Conservation (phyloP, 352 stramenopile species). For the Globisporangium mamillatum region DNA sequence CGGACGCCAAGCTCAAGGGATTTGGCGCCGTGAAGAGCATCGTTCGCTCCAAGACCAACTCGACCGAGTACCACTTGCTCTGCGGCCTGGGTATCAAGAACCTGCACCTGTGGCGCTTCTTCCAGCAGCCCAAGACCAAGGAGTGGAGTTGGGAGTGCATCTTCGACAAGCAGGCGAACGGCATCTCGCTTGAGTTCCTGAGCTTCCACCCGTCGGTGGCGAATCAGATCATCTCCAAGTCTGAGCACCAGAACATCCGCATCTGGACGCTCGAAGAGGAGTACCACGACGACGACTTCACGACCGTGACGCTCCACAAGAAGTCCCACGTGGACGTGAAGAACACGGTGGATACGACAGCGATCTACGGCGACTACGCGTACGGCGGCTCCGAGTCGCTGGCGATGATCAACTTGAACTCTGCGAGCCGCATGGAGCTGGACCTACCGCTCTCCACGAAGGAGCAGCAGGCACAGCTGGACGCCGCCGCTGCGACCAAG, state of each 20-base stretch:
- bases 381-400: slow-evolving; percentile 72
- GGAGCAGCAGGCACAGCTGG: slow-evolving; percentile 48
- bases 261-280: slow-evolving; percentile 79
- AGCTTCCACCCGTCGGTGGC: slow-evolving; percentile 53
- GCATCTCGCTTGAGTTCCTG: slow-evolving; percentile 81
- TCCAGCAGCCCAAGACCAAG: slow-evolving; percentile 28
- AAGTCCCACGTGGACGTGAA: slow-evolving; percentile 76
- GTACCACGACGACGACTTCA: slow-evolving; percentile 23
- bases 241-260: slow-evolving; percentile 80
- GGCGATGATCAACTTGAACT: slow-evolving; percentile 59
- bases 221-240: slow-evolving; percentile 81
- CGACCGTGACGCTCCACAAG: slow-evolving; percentile 50
- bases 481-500: slow-evolving; percentile 20
- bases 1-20: slow-evolving; percentile 81
- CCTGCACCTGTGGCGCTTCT: slow-evolving; percentile 85
- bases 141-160: slow-evolving; percentile 82
- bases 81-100: slow-evolving; percentile 88
- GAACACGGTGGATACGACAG: slow-evolving; percentile 58
- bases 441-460: slow-evolving; percentile 65
- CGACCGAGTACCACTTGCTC: slow-evolving; percentile 72
- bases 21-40: slow-evolving; percentile 79
- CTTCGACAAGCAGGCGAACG: slow-evolving; percentile 86
- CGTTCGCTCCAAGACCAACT: slow-evolving; percentile 32
- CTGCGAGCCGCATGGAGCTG: slow-evolving; percentile 59
- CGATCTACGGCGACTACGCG: slow-evolving; percentile 69